A percentile compares a stretch with the other conserved stretches of the same genome.
These are phyloP conservation scores for Metschnikowia chrysomelidarum DNA, from an alignment of 805 yeast species.

Conservation along the genomic window DNA sequence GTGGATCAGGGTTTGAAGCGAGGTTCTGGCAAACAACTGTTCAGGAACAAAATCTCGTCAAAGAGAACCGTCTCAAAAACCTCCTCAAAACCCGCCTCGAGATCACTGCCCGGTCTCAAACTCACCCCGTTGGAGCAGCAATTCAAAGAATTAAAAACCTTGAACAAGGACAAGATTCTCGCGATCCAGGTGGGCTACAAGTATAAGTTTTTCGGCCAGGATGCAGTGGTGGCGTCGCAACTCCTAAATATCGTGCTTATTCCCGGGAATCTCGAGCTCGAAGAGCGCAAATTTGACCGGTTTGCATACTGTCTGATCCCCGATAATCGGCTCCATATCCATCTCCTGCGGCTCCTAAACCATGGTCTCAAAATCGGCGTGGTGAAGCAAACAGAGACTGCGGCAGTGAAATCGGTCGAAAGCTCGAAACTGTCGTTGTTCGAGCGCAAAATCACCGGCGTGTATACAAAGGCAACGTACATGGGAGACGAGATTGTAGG, in stretches of 20 bases:
- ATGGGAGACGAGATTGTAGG: constrained; percentile 50
- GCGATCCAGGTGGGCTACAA: constrained; percentile 91
- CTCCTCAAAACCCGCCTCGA: background rate
- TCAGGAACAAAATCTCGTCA: background rate
- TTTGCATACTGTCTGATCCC: constrained; percentile 90
- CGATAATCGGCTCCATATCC: constrained; percentile 67
- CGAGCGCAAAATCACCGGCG: constrained; percentile 62
- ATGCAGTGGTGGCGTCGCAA: constrained; percentile 69
- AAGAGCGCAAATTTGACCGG: constrained; percentile 48
- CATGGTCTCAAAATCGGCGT: constrained; percentile 82
- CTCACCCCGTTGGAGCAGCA: constrained; percentile 79
- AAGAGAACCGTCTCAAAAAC: background rate
- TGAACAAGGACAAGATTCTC: constrained; percentile 64
- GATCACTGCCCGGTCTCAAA: constrained; percentile 2
- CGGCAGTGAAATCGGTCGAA: constrained; percentile 63
- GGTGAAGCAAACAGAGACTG: constrained; percentile 80
- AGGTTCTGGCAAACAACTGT: too few species aligned
- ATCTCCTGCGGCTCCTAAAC: constrained; percentile 68
- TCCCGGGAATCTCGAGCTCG: constrained; percentile 61
- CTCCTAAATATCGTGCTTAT: constrained; percentile 68
- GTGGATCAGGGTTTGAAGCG: too few species aligned
- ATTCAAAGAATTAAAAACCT: constrained; percentile 59
- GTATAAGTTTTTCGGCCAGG: constrained; percentile 81
- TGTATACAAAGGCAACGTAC: constrained; percentile 83
- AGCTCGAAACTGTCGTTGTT: constrained; percentile 53